These are phyloP conservation scores for Withania somnifera DNA, from an alignment of 305 asterid species.

Conservation along the genomic window DNA sequence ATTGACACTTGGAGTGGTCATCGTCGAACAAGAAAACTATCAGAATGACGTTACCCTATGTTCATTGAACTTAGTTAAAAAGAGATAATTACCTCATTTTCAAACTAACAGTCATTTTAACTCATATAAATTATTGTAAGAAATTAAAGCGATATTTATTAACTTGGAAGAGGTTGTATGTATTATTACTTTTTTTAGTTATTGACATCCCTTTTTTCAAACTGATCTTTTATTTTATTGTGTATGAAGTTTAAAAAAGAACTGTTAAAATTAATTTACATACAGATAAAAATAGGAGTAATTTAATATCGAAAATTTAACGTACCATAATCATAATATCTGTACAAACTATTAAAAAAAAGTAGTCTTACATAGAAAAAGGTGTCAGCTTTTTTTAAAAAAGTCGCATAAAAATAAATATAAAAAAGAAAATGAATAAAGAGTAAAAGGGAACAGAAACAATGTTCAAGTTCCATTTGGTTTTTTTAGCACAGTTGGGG, in stretches of 20 bases:
- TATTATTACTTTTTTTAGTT: not conserved
- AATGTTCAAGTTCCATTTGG: not conserved
- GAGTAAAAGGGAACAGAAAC: not conserved
- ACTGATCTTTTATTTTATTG: not conserved
- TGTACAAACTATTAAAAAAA: not conserved
- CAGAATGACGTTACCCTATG: not conserved
- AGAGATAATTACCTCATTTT: not conserved
- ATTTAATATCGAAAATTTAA: not conserved
- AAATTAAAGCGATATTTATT: not conserved
- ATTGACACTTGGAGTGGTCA: not conserved
- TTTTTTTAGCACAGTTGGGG: not conserved
- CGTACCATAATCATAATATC: not conserved
- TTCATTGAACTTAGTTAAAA: not conserved
- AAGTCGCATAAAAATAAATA: not conserved
- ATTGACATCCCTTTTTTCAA: not conserved
- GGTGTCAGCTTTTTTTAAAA: not conserved
- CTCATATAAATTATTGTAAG: not conserved
- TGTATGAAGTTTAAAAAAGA: not conserved
- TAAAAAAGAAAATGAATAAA: not conserved
- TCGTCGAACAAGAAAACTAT: not conserved
- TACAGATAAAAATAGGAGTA: too few species aligned
- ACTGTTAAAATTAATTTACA: too few species aligned
- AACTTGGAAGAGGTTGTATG: too few species aligned
- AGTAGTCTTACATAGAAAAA: not conserved
- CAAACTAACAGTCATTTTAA: not conserved